phyloP scores from a whole-genome alignment of 2,329 filamentous ascomycete species.

The Calonectria hongkongensis region DNA sequence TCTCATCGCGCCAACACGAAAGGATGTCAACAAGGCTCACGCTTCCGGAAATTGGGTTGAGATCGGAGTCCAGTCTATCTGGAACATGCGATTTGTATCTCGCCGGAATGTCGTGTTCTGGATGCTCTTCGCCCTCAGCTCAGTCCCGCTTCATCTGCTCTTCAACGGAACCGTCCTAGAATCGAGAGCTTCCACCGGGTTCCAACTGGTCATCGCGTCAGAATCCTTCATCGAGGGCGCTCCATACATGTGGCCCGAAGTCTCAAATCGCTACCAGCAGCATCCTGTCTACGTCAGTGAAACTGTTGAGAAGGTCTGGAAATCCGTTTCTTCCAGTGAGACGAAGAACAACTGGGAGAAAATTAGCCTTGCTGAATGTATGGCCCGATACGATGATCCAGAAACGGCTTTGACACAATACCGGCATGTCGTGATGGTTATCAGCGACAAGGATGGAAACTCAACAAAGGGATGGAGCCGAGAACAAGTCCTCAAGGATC shows the following conservation, averaged over 20 bases:
- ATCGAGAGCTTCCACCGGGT: slow-evolving; percentile 42
- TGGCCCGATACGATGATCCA: slow-evolving; percentile 39
- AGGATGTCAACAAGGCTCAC: slow-evolving; percentile 70
- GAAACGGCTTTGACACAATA: slow-evolving; percentile 36
- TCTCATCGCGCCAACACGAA: slow-evolving; percentile 68
- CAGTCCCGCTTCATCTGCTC: slow-evolving; percentile 36
- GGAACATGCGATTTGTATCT: slow-evolving; percentile 35
- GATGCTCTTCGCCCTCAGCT: slow-evolving; percentile 31
- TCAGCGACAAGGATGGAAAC: slow-evolving; percentile 38
- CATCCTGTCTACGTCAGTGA: not conserved
- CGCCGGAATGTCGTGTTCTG: slow-evolving; percentile 10
- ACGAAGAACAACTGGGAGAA: slow-evolving; percentile 13
- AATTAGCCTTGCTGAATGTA: not conserved
- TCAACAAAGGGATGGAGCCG: slow-evolving; percentile 39
- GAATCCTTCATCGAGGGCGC: slow-evolving; percentile 5
- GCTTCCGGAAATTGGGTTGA: slow-evolving; percentile 20
- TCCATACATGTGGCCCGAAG: slow-evolving; percentile 26
- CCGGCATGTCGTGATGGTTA: slow-evolving; percentile 41
- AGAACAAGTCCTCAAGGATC: slow-evolving; percentile 34
- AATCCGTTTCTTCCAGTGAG: slow-evolving; percentile 3
- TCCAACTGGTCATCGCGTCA: slow-evolving; percentile 34
- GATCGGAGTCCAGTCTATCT: slow-evolving; percentile 44
- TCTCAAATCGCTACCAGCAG: slow-evolving; percentile 9
- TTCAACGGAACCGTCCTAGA: slow-evolving; percentile 35
- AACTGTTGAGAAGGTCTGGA: slow-evolving; percentile 26